phyloP scores from a whole-genome alignment of 257 asterid genomes.

The Penstemon barbatus region DNA sequence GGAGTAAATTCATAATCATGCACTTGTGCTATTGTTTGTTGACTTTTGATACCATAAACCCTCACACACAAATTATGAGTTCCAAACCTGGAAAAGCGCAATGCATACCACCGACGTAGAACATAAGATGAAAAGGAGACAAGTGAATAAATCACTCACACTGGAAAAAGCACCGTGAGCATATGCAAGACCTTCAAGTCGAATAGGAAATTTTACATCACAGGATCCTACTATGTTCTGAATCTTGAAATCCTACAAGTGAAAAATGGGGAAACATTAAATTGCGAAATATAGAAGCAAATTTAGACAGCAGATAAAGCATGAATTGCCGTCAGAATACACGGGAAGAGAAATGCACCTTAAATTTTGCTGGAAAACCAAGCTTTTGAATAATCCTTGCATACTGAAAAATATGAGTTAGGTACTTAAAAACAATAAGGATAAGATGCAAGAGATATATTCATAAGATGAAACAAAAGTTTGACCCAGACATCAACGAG shows the following conservation, averaged over 20 bases:
- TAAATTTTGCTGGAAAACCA: constrained; percentile 75
- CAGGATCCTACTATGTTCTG: constrained; percentile 81
- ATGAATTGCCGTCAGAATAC: not conserved
- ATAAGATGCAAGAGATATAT: constrained; percentile 2
- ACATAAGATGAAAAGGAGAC: constrained; percentile 10
- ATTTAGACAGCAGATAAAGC: not conserved
- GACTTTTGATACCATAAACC: not conserved
- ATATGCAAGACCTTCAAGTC: constrained; percentile 79
- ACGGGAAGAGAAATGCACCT: constrained; percentile 41
- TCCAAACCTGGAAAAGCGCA: not conserved
- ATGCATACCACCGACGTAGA: not conserved
- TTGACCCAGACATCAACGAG: not conserved
- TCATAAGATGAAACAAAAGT: not conserved
- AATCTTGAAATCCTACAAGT: constrained; percentile 68
- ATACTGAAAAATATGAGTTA: constrained; percentile 41
- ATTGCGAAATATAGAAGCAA: constrained; percentile 1
- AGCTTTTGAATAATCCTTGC: constrained; percentile 79
- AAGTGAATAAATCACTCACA: constrained; percentile 42
- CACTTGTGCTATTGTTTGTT: not conserved
- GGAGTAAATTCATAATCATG: not conserved
- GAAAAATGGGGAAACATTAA: not conserved
- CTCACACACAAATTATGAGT: not conserved
- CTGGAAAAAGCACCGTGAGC: constrained; percentile 83
- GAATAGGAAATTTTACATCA: constrained; percentile 72
- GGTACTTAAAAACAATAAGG: constrained; percentile 2